Percentiles rank a stretch among this genome's conserved stretches.
These are phyloP conservation scores for Panicum virgatum DNA, from an alignment of 202 grass and related monocot genomes.

Conservation along the genomic window DNA sequence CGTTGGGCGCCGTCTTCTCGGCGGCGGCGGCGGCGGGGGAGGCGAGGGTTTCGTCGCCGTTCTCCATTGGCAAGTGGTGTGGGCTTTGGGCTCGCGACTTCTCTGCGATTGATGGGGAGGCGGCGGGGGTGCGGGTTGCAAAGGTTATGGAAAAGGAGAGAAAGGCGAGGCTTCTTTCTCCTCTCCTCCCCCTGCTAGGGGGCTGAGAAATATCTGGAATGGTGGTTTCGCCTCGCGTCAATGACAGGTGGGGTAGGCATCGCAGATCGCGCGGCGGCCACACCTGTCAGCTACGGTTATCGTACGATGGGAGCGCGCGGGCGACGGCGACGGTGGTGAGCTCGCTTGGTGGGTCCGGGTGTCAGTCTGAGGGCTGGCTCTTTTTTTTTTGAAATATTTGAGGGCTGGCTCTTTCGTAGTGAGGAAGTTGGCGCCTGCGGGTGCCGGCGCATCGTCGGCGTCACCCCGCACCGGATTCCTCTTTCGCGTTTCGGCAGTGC, in stretches of 20 bases:
- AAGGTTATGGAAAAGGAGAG: neutral
- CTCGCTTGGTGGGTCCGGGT: neutral
- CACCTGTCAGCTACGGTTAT: slow-evolving; percentile 13
- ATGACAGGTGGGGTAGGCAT: neutral
- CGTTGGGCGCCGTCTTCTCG: slow-evolving; percentile 30
- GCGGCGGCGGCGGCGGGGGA: slow-evolving; percentile 15
- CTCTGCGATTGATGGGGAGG: slow-evolving; percentile 19
- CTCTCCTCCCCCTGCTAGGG: neutral
- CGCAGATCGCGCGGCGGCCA: neutral
- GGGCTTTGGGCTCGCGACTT: slow-evolving; percentile 30
- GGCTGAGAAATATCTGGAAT: slow-evolving; percentile 1
- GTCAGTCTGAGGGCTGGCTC: neutral
- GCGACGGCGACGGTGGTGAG: neutral
- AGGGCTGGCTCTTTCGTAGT: slow-evolving; percentile 29
- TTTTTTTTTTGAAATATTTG: too few species aligned
- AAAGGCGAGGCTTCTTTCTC: slow-evolving; percentile 34
- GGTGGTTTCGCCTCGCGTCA: neutral
- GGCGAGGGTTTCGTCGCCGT: slow-evolving; percentile 50
- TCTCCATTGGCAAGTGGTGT: slow-evolving; percentile 47
- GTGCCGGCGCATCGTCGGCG: neutral
- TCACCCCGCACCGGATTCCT: neutral
- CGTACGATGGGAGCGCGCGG: neutral
- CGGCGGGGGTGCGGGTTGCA: neutral
- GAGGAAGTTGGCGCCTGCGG: slow-evolving; percentile 31
- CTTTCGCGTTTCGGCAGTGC: neutral